phyloP scores from a whole-genome alignment of 108 stramenopile genomes.

The Craspedostauros australis region DNA sequence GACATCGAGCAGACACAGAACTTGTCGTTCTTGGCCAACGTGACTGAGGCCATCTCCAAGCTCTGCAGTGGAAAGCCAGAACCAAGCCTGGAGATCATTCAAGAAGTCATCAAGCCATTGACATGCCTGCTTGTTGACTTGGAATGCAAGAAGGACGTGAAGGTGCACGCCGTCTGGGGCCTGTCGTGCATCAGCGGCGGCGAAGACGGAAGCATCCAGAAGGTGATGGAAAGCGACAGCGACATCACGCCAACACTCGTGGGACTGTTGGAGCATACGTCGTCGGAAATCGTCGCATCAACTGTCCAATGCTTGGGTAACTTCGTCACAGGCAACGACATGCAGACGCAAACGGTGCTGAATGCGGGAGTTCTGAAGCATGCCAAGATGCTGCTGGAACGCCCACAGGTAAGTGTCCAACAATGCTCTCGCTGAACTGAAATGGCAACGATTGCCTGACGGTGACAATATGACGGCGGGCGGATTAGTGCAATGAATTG shows the following conservation, averaged over 20 bases:
- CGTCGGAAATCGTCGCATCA: slow-evolving; percentile 59
- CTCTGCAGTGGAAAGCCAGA: slow-evolving; percentile 92
- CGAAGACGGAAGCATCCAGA: slow-evolving; percentile 67
- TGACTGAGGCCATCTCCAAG: slow-evolving; percentile 89
- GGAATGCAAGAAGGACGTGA: slow-evolving; percentile 37
- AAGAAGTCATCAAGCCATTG: slow-evolving; percentile 52
- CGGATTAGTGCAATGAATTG: too few relatives aligned
- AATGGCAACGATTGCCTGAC: too few relatives aligned
- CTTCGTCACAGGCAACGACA: slow-evolving; percentile 85
- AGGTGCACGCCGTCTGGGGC: slow-evolving; percentile 83
- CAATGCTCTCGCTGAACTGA: too few relatives aligned
- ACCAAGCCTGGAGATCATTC: slow-evolving; percentile 40
- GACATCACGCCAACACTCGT: slow-evolving; percentile 36
- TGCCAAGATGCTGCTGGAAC: slow-evolving; percentile 11
- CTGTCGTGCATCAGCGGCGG: slow-evolving; percentile 88
- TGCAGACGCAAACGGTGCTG: slow-evolving; percentile 81
- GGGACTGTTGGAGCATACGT: slow-evolving; percentile 31
- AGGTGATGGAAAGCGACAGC: slow-evolving; percentile 51
- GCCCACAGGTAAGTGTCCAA: slow-evolving; percentile 17
- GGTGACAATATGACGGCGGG: too few relatives aligned
- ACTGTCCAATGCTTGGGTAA: slow-evolving; percentile 90
- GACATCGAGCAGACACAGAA: slow-evolving; percentile 74
- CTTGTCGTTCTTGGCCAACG: slow-evolving; percentile 65
- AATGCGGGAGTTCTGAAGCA: slow-evolving; percentile 61
- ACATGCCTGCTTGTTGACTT: background rate